phyloP scores from a whole-genome alignment of 495 filamentous ascomycete genomes.

The Penicillium verhagenii region DNA sequence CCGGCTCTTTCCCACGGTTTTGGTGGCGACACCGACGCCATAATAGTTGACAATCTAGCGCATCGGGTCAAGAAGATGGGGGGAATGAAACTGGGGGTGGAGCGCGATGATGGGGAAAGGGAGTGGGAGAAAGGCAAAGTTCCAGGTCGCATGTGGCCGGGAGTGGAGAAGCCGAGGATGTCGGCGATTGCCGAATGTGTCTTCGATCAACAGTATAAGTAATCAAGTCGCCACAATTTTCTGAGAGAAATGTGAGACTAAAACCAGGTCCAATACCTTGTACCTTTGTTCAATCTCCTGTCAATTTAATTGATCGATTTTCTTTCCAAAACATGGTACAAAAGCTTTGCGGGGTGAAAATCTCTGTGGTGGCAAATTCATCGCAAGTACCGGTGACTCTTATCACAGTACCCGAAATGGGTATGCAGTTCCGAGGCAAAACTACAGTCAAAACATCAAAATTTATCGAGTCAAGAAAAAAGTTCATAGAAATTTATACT shows the following conservation, averaged over 20 bases:
- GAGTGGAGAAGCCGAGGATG: slow-evolving; percentile 32
- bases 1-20: slow-evolving; percentile 93
- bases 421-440: background rate
- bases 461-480: background rate
- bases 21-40: slow-evolving; percentile 74
- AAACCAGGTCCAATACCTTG: too few relatives aligned
- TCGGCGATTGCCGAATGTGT: slow-evolving; percentile 23
- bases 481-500: background rate
- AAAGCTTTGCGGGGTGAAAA: slow-evolving; percentile 12
- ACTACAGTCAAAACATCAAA: background rate
- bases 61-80: slow-evolving; percentile 27
- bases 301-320: background rate
- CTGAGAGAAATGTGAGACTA: too few relatives aligned
- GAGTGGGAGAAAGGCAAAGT: slow-evolving; percentile 15
- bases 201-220: background rate
- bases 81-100: slow-evolving; percentile 11
- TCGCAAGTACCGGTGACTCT: slow-evolving; percentile 10
- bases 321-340: background rate
- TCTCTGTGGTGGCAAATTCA: slow-evolving; percentile 22
- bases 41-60: slow-evolving; percentile 31
- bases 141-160: slow-evolving; percentile 30
- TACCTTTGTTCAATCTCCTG: background rate
- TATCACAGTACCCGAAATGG: background rate
- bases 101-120: slow-evolving; percentile 19
- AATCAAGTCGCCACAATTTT: background rate